Evolutionary conservation across 176 grass and related monocot genomes (phyloP).

Genomic region (Sorghum bicolor): DNA sequence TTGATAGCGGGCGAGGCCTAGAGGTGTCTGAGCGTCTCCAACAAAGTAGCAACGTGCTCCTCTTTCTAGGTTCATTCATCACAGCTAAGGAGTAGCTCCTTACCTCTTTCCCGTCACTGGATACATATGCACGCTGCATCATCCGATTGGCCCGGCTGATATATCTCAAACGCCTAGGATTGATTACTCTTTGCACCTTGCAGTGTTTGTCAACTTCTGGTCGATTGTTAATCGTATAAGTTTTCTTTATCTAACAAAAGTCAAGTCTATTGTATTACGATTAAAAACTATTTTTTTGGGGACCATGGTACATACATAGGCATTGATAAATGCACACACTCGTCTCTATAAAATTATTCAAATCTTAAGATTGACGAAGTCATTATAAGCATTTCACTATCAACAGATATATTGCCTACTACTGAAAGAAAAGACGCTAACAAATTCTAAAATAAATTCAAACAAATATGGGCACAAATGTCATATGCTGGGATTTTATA

Average conservation of each 20-base stretch:
- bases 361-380: no score
- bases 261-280: neutral
- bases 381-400: no score
- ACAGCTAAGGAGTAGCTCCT: neutral
- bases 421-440: no score
- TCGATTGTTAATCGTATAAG: constrained; percentile 10
- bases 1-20: constrained; percentile 4
- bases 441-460: no score
- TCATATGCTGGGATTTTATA: no score
- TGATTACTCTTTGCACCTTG: neutral
- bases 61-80: neutral
- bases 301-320: no score
- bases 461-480: no score
- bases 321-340: no score
- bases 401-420: no score
- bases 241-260: neutral
- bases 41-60: neutral
- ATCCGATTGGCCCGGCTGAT: neutral
- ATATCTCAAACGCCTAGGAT: neutral
- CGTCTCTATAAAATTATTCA: no score
- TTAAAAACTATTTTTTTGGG: neutral
- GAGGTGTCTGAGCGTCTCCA: constrained; percentile 8
- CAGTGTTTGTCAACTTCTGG: neutral
- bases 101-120: neutral
- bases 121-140: neutral